These are phyloP conservation scores for Carallia brachiata DNA, from an alignment of 345 rosid species.

Conservation along the genomic window DNA sequence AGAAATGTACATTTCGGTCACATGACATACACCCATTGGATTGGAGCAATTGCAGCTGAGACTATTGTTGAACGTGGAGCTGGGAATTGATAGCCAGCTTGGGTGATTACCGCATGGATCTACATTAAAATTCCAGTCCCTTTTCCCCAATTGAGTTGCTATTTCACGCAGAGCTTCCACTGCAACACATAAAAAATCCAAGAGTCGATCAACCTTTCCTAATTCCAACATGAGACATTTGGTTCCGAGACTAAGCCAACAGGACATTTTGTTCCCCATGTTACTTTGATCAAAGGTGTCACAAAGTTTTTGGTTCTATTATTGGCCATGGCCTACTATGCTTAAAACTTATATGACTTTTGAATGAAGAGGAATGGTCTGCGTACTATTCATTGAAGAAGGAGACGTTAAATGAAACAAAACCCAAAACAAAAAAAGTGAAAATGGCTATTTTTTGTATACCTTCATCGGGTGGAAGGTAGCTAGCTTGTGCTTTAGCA, in stretches of 20 bases:
- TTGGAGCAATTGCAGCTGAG: constrained; percentile 28
- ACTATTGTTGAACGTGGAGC: constrained; percentile 28
- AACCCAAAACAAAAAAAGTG: no score
- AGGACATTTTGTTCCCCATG: background rate
- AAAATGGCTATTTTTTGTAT: no score
- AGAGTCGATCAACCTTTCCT: background rate
- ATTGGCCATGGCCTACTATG: no score
- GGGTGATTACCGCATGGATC: constrained; percentile 1
- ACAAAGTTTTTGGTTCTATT: no score
- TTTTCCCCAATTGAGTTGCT: constrained; percentile 6
- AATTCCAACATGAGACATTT: background rate
- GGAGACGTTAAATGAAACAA: background rate
- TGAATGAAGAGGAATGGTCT: background rate
- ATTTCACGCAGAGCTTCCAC: constrained; percentile 12
- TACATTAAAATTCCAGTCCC: constrained; percentile 14
- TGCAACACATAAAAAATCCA: background rate
- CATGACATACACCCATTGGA: constrained; percentile 24
- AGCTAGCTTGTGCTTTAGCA: no score
- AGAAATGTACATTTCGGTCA: constrained; percentile 21
- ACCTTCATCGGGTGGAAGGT: no score
- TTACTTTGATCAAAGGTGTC: no score
- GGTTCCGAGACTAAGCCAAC: background rate
- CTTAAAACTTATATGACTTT: no score
- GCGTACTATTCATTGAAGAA: background rate
- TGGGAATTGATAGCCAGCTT: no score